These are phyloP conservation scores for Aegilops longissima DNA, from an alignment of 176 grass and related monocot species.

Conservation along the genomic window DNA sequence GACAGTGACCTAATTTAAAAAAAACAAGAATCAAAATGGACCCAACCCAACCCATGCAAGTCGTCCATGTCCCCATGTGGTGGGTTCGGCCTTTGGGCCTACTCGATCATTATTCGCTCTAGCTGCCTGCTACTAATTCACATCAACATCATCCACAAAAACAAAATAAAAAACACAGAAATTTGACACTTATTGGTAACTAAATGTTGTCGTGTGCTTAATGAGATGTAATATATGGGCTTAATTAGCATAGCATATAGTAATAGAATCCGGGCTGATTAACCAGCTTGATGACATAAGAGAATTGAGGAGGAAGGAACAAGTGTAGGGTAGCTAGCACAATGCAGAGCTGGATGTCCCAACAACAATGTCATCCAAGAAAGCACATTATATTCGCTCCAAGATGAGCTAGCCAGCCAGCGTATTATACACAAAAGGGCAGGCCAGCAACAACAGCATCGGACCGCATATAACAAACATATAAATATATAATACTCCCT, in stretches of 20 bases:
- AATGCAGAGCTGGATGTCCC: constrained; percentile 5
- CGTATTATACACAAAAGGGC: neutral
- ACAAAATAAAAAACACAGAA: neutral
- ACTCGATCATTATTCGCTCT: constrained; percentile 13
- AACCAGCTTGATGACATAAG: neutral
- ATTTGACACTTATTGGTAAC: neutral
- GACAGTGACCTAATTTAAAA: neutral
- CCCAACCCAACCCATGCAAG: constrained; percentile 19
- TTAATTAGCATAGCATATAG: neutral
- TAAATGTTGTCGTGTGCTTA: neutral
- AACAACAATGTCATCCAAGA: constrained; percentile 16
- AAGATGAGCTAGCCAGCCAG: constrained; percentile 6
- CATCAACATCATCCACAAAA: constrained; percentile 1
- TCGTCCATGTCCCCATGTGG: constrained; percentile 19
- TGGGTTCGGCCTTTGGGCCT: constrained; percentile 19
- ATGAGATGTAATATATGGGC: neutral
- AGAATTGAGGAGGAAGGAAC: neutral
- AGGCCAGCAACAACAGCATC: constrained; percentile 22
- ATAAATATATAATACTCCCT: neutral
- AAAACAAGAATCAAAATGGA: constrained; percentile 18
- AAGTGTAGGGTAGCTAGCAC: neutral
- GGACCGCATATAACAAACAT: neutral
- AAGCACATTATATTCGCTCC: constrained; percentile 20
- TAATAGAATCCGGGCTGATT: neutral
- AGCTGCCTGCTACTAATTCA: neutral